phyloP scores from a whole-genome alignment of 345 rosid genomes.

The Eucalyptus paniculata region DNA sequence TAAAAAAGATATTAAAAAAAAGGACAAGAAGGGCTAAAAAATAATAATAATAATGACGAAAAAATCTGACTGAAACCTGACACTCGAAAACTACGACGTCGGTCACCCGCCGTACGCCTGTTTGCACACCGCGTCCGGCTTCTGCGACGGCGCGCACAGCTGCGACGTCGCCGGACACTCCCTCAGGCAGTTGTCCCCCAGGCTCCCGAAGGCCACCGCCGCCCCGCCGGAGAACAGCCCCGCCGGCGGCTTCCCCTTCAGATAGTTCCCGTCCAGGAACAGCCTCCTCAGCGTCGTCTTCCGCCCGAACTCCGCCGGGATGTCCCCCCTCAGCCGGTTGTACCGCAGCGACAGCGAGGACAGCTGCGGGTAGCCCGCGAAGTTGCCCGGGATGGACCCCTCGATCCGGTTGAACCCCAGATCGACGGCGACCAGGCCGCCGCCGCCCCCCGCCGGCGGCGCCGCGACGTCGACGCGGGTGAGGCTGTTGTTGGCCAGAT shows the following conservation, averaged over 20 bases:
- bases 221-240: constrained; percentile 18
- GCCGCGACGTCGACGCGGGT: constrained; percentile 30
- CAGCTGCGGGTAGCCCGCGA: constrained; percentile 43
- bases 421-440: constrained; percentile 64
- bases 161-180: constrained; percentile 65
- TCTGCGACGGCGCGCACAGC: constrained; percentile 78
- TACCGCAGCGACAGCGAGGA: constrained; percentile 63
- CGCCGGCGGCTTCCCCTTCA: constrained; percentile 71
- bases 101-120: constrained; percentile 78
- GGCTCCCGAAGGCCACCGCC: constrained; percentile 46
- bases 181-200: constrained; percentile 80
- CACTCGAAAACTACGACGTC: constrained; percentile 14
- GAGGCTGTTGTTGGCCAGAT: constrained; percentile 65
- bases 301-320: constrained; percentile 49
- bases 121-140: constrained; percentile 51
- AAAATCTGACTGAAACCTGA: neutral
- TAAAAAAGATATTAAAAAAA: neutral
- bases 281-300: constrained; percentile 44
- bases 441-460: constrained; percentile 20
- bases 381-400: constrained; percentile 38
- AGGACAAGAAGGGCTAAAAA: neutral
- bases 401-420: constrained; percentile 61
- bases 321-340: constrained; percentile 57
- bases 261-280: constrained; percentile 72
- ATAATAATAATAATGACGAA: neutral